Evolutionary conservation across 306 rosid species (phyloP).

Genomic region (Quercus parvula): DNA sequence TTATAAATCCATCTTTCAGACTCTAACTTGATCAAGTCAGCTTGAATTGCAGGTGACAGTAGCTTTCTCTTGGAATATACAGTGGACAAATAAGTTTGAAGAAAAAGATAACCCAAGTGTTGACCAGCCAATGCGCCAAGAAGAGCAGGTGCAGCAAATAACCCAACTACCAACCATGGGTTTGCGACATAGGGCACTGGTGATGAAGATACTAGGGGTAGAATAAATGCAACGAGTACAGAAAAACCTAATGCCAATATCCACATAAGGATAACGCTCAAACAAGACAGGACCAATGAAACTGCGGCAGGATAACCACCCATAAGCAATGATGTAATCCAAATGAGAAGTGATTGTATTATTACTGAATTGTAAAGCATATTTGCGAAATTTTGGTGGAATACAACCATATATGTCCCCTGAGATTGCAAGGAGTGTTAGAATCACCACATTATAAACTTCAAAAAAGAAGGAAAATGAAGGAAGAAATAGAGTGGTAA

Average conservation of each 20-base stretch:
- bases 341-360: conserved; percentile 81
- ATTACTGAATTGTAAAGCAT: conserved; percentile 81
- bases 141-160: conserved; percentile 88
- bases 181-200: conserved; percentile 84
- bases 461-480: conserved; percentile 12
- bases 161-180: conserved; percentile 86
- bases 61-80: conserved; percentile 51
- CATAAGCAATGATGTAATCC: conserved; percentile 75
- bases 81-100: conserved; percentile 51
- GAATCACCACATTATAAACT: conserved; percentile 22
- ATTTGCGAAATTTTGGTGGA: conserved; percentile 65
- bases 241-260: conserved; percentile 61
- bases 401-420: conserved; percentile 88
- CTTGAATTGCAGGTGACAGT: conserved; percentile 44
- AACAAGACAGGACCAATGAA: conserved; percentile 72
- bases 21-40: conserved; percentile 62
- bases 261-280: conserved; percentile 73
- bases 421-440: conserved; percentile 34
- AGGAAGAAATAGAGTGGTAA: background rate
- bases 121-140: conserved; percentile 89
- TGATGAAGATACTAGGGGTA: conserved; percentile 61
- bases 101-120: conserved; percentile 74
- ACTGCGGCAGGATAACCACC: conserved; percentile 84
- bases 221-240: conserved; percentile 51
- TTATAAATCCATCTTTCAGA: conserved; percentile 99